Conservation (phyloP, 305 asterid genomes). For the Fraxinus baroniana region DNA sequence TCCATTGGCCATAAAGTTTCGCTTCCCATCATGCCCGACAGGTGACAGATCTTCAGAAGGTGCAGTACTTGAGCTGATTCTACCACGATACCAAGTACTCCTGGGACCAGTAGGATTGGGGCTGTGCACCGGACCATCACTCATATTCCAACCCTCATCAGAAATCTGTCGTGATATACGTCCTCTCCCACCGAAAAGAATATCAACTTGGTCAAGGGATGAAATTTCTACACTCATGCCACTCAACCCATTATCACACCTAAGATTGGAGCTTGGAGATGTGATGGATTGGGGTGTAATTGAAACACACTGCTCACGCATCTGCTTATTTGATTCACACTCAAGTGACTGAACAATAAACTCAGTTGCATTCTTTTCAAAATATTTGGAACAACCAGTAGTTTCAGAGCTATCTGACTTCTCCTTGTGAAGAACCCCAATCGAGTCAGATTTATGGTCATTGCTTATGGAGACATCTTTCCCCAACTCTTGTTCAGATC, state of each 20-base stretch:
- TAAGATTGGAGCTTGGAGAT: constrained; percentile 33
- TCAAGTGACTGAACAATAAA: constrained; percentile 26
- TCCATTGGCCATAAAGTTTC: constrained; percentile 45
- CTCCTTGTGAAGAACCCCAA: constrained; percentile 29
- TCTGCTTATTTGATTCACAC: constrained; percentile 25
- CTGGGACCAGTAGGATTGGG: constrained; percentile 38
- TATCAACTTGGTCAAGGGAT: constrained; percentile 42
- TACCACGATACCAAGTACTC: constrained; percentile 43
- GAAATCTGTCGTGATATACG: constrained; percentile 40
- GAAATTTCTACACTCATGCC: constrained; percentile 57
- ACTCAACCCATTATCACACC: constrained; percentile 36
- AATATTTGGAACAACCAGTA: constrained; percentile 14
- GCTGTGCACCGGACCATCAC: constrained; percentile 39
- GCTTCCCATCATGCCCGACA: constrained; percentile 51
- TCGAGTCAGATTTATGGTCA: constrained; percentile 22
- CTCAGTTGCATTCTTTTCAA: constrained; percentile 25
- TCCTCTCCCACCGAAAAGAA: constrained; percentile 33
- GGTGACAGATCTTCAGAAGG: constrained; percentile 53
- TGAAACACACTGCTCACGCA: constrained; percentile 32
- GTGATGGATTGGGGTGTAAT: constrained; percentile 24
- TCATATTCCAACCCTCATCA: constrained; percentile 40
- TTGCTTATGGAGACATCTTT: constrained; percentile 28
- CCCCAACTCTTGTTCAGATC: constrained; percentile 30
- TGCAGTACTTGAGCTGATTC: constrained; percentile 49
- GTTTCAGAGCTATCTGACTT: constrained; percentile 18